A percentile compares a stretch with the other conserved stretches of the same genome.
Conservation (phyloP, 2,329 filamentous ascomycete species). For the Diaporthe sp. region DNA sequence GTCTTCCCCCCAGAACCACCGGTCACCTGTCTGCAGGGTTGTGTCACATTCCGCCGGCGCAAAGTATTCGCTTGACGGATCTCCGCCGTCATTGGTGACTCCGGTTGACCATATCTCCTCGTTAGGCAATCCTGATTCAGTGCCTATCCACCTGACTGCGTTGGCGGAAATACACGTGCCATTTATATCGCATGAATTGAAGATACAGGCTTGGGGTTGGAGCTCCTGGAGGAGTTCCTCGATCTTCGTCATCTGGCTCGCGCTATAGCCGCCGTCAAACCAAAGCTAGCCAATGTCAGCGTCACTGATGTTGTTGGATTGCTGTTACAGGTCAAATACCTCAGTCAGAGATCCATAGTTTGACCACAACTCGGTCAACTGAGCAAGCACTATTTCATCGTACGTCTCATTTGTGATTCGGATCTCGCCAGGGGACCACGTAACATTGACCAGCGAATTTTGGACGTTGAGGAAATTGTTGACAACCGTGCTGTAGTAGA, state of each 20-base stretch:
- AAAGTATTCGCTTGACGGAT: constrained; percentile 44
- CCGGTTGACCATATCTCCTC: constrained; percentile 47
- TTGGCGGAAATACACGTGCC: constrained; percentile 45
- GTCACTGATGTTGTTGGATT: background rate
- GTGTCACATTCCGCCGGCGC: constrained; percentile 46
- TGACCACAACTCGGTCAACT: constrained; percentile 45
- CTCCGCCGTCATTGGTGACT: constrained; percentile 43
- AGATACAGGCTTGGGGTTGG: constrained; percentile 45
- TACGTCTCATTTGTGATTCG: constrained; percentile 45
- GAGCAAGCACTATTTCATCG: constrained; percentile 45
- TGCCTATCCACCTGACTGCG: constrained; percentile 45
- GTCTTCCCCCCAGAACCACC: constrained; percentile 46
- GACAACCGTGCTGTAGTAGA: constrained; percentile 50
- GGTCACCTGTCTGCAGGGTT: constrained; percentile 44
- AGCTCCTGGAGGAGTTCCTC: constrained; percentile 42
- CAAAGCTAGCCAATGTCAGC: constrained; percentile 42
- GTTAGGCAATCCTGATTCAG: constrained; percentile 43
- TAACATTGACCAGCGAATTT: constrained; percentile 40
- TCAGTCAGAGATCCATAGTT: constrained; percentile 46
- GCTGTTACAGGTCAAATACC: constrained; percentile 21
- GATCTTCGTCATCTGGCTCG: constrained; percentile 43
- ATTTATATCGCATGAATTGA: constrained; percentile 45
- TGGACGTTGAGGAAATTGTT: constrained; percentile 50
- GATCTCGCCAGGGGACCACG: constrained; percentile 43
- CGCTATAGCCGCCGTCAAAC: constrained; percentile 48